These are phyloP conservation scores for Hypomyces rosellus DNA, from an alignment of 2,329 filamentous ascomycete genomes.

Conservation along the genomic window DNA sequence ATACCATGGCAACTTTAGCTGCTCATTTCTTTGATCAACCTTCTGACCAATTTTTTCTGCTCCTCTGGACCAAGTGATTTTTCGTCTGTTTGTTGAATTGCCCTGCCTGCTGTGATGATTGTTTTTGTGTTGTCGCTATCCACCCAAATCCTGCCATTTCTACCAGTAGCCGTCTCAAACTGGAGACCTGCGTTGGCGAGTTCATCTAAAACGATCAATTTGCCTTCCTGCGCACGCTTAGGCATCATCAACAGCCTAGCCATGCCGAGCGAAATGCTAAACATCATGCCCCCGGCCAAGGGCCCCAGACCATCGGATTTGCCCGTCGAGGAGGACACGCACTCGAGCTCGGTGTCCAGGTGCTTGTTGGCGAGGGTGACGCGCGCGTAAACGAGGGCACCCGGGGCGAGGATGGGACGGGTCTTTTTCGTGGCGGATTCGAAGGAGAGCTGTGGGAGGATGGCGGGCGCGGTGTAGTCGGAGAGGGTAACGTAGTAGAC, in stretches of 20 bases:
- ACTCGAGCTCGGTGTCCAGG: constrained; percentile 86
- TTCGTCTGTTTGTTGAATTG: constrained; percentile 72
- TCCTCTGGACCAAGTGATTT: constrained; percentile 54
- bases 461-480: constrained; percentile 54
- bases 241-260: constrained; percentile 70
- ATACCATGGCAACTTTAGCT: constrained; percentile 2
- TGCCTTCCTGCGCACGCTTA: constrained; percentile 54
- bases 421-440: constrained; percentile 91
- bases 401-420: constrained; percentile 66
- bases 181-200: constrained; percentile 68
- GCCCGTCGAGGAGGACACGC: constrained; percentile 77
- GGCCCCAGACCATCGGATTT: constrained; percentile 85
- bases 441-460: constrained; percentile 85
- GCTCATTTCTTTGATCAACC: constrained; percentile 49
- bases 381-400: constrained; percentile 83
- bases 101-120: constrained; percentile 71
- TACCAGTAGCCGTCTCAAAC: constrained; percentile 89
- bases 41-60: constrained; percentile 65
- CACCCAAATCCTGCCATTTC: constrained; percentile 91
- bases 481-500: constrained; percentile 75
- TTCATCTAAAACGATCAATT: constrained; percentile 70
- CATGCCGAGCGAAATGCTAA: constrained; percentile 71
- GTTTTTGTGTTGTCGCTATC: constrained; percentile 68
- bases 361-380: constrained; percentile 71
- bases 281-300: constrained; percentile 79